Evolutionary conservation across 2,329 filamentous ascomycete genomes (phyloP).

Genomic region (Beauveria brongniartii): DNA sequence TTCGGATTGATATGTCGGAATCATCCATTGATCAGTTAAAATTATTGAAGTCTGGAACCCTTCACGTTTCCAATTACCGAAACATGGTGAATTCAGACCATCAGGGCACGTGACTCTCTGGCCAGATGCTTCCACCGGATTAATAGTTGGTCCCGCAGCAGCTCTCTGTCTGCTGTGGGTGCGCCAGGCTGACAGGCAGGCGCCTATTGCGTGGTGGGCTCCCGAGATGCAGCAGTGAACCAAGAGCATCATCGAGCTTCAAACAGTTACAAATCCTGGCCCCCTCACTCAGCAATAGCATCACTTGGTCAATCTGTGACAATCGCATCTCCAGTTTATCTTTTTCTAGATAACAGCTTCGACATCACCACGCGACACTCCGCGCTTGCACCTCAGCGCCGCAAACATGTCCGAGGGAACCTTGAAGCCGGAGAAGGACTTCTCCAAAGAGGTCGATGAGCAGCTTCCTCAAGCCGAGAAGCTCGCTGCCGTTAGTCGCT

Average conservation of each 20-base stretch:
- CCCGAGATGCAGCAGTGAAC: slow-evolving; percentile 1
- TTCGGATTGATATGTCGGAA: no score
- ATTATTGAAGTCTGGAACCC: no score
- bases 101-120: not conserved
- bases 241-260: slow-evolving; percentile 7
- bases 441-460: slow-evolving; percentile 89
- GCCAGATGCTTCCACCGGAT: slow-evolving; percentile 5
- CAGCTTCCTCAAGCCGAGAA: slow-evolving; percentile 84
- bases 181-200: slow-evolving; percentile 7
- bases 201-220: slow-evolving; percentile 10
- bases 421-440: slow-evolving; percentile 97
- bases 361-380: not conserved
- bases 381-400: slow-evolving; percentile 9
- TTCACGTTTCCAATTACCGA: not conserved
- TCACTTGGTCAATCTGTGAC: not conserved
- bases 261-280: not conserved
- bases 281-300: not conserved
- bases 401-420: slow-evolving; percentile 67
- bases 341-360: not conserved
- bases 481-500: slow-evolving; percentile 68
- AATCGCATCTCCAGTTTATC: not conserved
- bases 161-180: not conserved
- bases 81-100: not conserved
- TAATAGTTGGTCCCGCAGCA: slow-evolving; percentile 9
- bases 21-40: no score